A percentile compares a stretch with the other conserved stretches of the same genome.
phyloP scores from a whole-genome alignment of 1,139 yeast species.

The Lodderomyces orthopsilosis region DNA sequence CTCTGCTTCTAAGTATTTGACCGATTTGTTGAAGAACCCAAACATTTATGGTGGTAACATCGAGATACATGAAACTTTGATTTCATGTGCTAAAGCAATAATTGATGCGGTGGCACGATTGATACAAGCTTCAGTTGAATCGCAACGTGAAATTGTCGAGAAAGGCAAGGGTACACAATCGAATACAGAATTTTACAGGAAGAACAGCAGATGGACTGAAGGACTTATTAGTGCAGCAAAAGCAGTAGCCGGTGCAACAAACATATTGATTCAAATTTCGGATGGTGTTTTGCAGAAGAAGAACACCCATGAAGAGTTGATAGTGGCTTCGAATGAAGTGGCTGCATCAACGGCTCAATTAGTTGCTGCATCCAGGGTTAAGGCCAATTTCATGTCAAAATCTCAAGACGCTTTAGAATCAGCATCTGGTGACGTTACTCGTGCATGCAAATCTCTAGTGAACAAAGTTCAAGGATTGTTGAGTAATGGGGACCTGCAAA shows the following conservation, averaged over 20 bases:
- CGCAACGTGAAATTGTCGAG: slow-evolving; percentile 79
- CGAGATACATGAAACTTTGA: slow-evolving; percentile 74
- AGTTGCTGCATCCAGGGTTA: slow-evolving; percentile 89
- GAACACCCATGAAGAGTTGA: slow-evolving; percentile 76
- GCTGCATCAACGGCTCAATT: slow-evolving; percentile 92
- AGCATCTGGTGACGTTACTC: slow-evolving; percentile 67
- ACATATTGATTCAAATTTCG: slow-evolving; percentile 75
- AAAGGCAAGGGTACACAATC: slow-evolving; percentile 67
- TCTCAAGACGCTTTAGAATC: slow-evolving; percentile 73
- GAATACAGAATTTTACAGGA: slow-evolving; percentile 76
- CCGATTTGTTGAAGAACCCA: slow-evolving; percentile 53
- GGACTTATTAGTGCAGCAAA: slow-evolving; percentile 90
- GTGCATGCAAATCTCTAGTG: slow-evolving; percentile 74
- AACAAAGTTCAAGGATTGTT: slow-evolving; percentile 64
- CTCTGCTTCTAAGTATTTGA: slow-evolving; percentile 62
- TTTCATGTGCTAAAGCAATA: slow-evolving; percentile 77
- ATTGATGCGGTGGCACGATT: slow-evolving; percentile 75
- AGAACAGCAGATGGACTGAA: slow-evolving; percentile 92
- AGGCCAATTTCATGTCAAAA: slow-evolving; percentile 73
- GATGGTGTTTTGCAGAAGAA: slow-evolving; percentile 71
- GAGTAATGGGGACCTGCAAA: slow-evolving; percentile 30
- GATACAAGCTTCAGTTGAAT: slow-evolving; percentile 74
- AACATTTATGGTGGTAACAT: slow-evolving; percentile 56
- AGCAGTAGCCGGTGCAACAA: slow-evolving; percentile 84
- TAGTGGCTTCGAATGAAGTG: slow-evolving; percentile 89